Evolutionary conservation across 2,329 filamentous ascomycete species (phyloP), one percentile per base, ranked within the genome.

Genomic region (Exophiala dermatitidis): DNA sequence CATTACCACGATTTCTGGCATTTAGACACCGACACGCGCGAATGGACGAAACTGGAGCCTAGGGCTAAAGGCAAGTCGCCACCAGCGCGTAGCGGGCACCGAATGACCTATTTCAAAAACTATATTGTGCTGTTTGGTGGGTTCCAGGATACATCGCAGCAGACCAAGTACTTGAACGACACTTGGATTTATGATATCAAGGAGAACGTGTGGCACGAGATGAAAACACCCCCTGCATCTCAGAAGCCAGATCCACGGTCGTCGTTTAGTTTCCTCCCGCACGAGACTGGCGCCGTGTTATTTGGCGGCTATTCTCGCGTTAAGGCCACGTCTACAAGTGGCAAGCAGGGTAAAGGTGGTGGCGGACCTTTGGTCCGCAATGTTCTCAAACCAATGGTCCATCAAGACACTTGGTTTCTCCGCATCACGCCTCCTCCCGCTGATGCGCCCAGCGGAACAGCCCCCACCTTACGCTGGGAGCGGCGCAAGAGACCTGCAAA

Each of bases 1-100:
- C 93, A 98, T 71, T 98, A 98, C 74, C 95, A 95, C 65, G 93
- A 97, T 72, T 97, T 98, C 69, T 98, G 93, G 91, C 80, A 86
- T 46, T 79, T 97, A 41, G 90, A 97, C 66, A 86, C 91, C 0
- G 79, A 78, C 5, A 84, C 81, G 5, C 79, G 90, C 63, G 93
- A 98, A 73, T 98, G 93, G 93, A 87, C 83, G 52, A 86, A 90
- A 57, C 77, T 98, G 33, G 93, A 98, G 69, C 78, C 77, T 1
- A 85, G 84, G 60, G 71, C 71, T 37, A 78, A 78, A 73, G 87
- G 87, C 54, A 88, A 87, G 69, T 79, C 79, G 34, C 91, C 91
- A 37, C 85, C 88, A 1, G 90, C 91, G 2, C 78, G 93, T 60
- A 94, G 88, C 68, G 93, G 93, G 2, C 90, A 96, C 70, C 82